Evolutionary conservation across 257 asterid genomes (phyloP).

Genomic region (Plectranthus barbatus): DNA sequence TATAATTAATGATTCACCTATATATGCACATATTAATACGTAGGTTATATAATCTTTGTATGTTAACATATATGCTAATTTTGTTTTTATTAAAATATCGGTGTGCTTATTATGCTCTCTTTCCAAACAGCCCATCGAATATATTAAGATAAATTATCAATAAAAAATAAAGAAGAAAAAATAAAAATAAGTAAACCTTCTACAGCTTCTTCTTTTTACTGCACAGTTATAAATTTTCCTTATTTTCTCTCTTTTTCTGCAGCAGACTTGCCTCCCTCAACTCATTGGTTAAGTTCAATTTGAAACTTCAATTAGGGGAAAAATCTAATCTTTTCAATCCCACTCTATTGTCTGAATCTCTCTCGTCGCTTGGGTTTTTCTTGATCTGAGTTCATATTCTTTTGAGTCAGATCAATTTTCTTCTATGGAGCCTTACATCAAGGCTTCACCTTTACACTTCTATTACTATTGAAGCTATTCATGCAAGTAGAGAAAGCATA

Average conservation of each 20-base stretch:
- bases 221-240: background rate
- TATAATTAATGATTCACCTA: background rate
- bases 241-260: background rate
- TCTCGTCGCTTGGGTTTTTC: conserved; percentile 12
- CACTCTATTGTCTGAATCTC: conserved; percentile 19
- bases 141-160: background rate
- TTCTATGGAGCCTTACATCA: conserved; percentile 3
- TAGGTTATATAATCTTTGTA: no score
- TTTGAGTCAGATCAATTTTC: conserved; percentile 22
- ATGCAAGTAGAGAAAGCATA: conserved; percentile 11
- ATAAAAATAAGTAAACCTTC: background rate
- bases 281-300: conserved; percentile 22
- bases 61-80: no score
- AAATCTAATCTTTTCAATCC: conserved; percentile 19
- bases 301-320: conserved; percentile 15
- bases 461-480: conserved; percentile 22
- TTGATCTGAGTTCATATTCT: conserved; percentile 32
- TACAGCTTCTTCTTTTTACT: conserved; percentile 8
- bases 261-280: conserved; percentile 31
- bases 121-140: conserved; percentile 16
- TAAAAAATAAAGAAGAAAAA: background rate
- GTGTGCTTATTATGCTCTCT: background rate
- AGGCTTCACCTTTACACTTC: conserved; percentile 15
- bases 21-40: background rate
- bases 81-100: no score